Base-by-base conservation (phyloP, 768 basidiomycete genomes). In the Rhodocollybia butyracea region DNA sequence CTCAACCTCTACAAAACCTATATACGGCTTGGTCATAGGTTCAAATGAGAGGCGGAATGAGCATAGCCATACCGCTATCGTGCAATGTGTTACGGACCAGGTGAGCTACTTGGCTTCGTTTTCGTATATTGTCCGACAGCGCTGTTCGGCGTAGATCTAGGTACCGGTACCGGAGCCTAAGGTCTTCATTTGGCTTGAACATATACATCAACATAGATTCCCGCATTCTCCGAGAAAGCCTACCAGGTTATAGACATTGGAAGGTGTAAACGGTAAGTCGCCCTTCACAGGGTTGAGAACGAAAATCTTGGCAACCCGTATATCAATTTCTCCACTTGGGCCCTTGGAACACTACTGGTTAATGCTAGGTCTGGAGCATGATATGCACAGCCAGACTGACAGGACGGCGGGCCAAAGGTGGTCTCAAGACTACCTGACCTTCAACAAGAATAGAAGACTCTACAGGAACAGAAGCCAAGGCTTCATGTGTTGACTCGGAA, bases 1-100 rank as follows among this genome's bases (percentile, higher is more conserved):
- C 69, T 98, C 95, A 30, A 98, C 90, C 68, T 97, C 95, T 52
- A 85, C 77, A 70, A 98, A 98, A 63, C 82, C 95, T 97, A 62
- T 53, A 63, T 30, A 55, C 47, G 46, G 56, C 54, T 52, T 52
- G 60, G 39, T 43, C 19, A 62, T 42, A 22, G 55, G 41, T 31
- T 17, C 52, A 47, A 61, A 60, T 46, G 51, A 34, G 53, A 40
- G 21, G 39, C 39, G 19, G 42, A 43, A 54, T 36, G 52, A 47
- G 39, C 17, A 55, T 40, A 29, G 42, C 68, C 77, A 45, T 62
- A 89, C 94, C 89, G 66, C 84, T 76, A 53, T 88, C 77, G 64
- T 91, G 81, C 31, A 98, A 80, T 39, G 83, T 73, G 56, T 82
- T 79, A 50, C 94, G 83, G 40, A 91, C 78, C 57, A 87, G 75